These are phyloP conservation scores for Fusarium transvaalense DNA, from an alignment of 2,329 filamentous ascomycete species.

Conservation along the genomic window DNA sequence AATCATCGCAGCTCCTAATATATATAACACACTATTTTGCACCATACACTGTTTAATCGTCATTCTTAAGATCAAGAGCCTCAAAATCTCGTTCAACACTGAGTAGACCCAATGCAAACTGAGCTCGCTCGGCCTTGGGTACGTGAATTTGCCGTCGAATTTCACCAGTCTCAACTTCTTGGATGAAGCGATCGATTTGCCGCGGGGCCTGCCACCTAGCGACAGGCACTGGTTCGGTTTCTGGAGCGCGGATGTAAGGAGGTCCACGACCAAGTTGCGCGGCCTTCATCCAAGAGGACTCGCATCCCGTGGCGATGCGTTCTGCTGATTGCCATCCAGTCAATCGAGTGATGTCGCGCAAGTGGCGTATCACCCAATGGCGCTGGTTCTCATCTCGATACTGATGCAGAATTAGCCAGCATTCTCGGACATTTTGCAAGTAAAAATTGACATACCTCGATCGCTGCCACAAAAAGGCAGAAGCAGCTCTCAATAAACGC, in stretches of 20 bases:
- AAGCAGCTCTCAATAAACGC: constrained; percentile 87
- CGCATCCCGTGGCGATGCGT: constrained; percentile 85
- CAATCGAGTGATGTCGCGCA: constrained; percentile 80
- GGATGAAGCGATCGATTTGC: constrained; percentile 65
- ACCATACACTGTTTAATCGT: constrained; percentile 25
- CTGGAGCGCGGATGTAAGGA: constrained; percentile 69
- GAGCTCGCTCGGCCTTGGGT: constrained; percentile 72
- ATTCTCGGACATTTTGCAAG: background rate
- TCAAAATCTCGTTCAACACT: constrained; percentile 82
- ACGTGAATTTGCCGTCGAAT: constrained; percentile 65
- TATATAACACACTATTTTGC: background rate
- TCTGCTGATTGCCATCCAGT: constrained; percentile 90
- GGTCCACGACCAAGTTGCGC: constrained; percentile 80
- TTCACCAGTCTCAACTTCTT: constrained; percentile 58
- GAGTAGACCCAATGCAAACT: constrained; percentile 83
- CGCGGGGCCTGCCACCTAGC: constrained; percentile 65
- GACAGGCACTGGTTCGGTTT: constrained; percentile 52
- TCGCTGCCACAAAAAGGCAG: constrained; percentile 85
- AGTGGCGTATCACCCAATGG: constrained; percentile 78
- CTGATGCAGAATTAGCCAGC: constrained; percentile 57
- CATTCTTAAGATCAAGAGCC: constrained; percentile 67
- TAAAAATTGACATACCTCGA: constrained; percentile 66
- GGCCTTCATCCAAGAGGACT: constrained; percentile 84
- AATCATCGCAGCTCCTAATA: background rate
- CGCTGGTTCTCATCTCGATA: constrained; percentile 79